A percentile compares a stretch with the other conserved stretches of the same genome.
Conservation (phyloP, 805 yeast genomes). For the Cyberlindnera euphorbiiphila region DNA sequence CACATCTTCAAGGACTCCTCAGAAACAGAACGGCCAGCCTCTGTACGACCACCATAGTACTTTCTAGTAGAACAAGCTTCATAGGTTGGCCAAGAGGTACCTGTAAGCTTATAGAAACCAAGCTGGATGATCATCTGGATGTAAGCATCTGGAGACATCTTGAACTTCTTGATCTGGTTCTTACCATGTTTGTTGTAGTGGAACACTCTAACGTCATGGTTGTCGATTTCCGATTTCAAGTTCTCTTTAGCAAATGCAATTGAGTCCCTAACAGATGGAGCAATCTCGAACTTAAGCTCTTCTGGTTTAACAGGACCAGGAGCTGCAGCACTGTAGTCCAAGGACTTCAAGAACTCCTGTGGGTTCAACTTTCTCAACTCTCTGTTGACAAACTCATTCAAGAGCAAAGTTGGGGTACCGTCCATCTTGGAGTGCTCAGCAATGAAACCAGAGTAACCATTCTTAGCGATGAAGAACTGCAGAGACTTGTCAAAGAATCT, state of each 20-base stretch:
- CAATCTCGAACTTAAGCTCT: constrained; percentile 54
- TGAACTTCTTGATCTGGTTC: constrained; percentile 75
- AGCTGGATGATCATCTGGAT: constrained; percentile 89
- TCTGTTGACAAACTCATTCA: constrained; percentile 71
- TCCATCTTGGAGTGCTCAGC: constrained; percentile 99
- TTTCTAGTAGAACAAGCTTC: constrained; percentile 94
- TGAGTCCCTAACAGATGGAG: constrained; percentile 44
- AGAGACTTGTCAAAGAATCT: constrained; percentile 90
- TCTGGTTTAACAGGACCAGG: constrained; percentile 13
- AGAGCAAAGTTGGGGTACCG: constrained; percentile 89
- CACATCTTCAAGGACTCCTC: constrained; percentile 67
- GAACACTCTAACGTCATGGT: constrained; percentile 75
- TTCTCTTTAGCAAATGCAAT: constrained; percentile 53
- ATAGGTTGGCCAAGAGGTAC: constrained; percentile 82
- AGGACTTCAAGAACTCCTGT: constrained; percentile 23
- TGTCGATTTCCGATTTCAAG: constrained; percentile 48
- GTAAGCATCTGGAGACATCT: constrained; percentile 89
- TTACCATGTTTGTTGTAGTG: constrained; percentile 85
- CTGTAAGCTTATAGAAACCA: constrained; percentile 81
- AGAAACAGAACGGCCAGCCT: constrained; percentile 85
- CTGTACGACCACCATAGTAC: constrained; percentile 88
- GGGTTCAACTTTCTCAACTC: constrained; percentile 48
- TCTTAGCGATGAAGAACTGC: constrained; percentile 75
- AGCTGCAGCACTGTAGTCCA: constrained; percentile 11
- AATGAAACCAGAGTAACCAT: constrained; percentile 86